Evolutionary conservation across 2,329 filamentous ascomycete species (phyloP), one percentile per base, ranked within the genome.

Genomic region (Alternaria viburni): DNA sequence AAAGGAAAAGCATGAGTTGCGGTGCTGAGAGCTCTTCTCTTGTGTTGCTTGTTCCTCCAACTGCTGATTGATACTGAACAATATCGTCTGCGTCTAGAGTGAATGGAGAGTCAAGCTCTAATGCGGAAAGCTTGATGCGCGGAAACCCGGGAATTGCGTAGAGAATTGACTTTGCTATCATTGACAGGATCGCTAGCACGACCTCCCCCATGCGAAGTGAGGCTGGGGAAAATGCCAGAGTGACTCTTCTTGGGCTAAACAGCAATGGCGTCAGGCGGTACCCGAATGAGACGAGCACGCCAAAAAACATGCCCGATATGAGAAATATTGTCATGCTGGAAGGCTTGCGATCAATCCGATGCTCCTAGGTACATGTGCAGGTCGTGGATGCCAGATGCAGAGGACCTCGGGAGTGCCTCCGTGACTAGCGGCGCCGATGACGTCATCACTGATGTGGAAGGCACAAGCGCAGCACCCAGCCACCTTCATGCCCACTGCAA

Each of bases 161-260:
- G 6, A 54, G n/a, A 1, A 51, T 19, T 11, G 54, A 54, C 25
- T 57, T 61, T 7, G 36, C 11, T 8, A 61, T 47, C 46, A 61
- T 61, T 17, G 30, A 47, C n/a, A 54, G 4, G 43, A 61, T 57
- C 25, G 58, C 46, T 57, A 64, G 17, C 19, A 61, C 44, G 21
- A 61, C 32, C 32, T 61, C 61, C 17, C 43, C 36, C 9, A 17
- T 61, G 11, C 52, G 58, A 23, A 64, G 61, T 15, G 47, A 28
- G 43, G 60, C 60, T 45, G 61, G 61, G 43, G 61, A 57, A 28
- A 64, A 61, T 10, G 52, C 19, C n/a, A 64, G 43, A 17, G 17
- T 57, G 11, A 52, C 46, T 30, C 28, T 46, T 19, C 21, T 57
- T 7, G 46, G 25, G 30, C 52, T 54, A 10, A 44, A 46, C 12